Conservation (phyloP, 129 eudicot species). For the Flaveria ramosissima region DNA sequence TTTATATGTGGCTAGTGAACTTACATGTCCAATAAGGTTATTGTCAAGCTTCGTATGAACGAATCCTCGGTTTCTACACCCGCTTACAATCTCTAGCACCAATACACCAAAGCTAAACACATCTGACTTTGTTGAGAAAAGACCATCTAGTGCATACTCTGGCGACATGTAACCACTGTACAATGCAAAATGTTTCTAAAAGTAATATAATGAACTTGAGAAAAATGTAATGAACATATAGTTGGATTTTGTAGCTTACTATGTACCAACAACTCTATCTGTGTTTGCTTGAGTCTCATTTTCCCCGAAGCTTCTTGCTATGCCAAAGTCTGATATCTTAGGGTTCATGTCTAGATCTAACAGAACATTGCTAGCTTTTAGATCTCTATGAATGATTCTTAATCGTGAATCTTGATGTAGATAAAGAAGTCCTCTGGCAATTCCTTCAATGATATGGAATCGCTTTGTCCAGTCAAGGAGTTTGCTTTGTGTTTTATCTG, state of each 20-base stretch:
- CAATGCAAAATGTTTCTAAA: background rate
- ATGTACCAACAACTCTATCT: conserved; percentile 13
- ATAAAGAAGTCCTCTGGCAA: conserved; percentile 12
- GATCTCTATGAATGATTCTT: conserved; percentile 20
- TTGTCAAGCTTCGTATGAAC: background rate
- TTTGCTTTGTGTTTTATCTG: conserved; percentile 4
- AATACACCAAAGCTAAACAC: conserved; percentile 13
- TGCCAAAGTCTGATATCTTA: conserved; percentile 18
- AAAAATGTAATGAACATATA: background rate
- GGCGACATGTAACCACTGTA: conserved; percentile 9
- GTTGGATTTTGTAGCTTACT: background rate
- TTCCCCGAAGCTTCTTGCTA: conserved; percentile 14
- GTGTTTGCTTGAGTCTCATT: conserved; percentile 16
- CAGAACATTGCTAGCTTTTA: conserved; percentile 6
- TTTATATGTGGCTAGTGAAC: background rate
- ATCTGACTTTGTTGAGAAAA: conserved; percentile 6
- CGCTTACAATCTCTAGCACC: conserved; percentile 10
- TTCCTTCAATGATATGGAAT: conserved; percentile 13
- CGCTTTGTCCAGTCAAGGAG: conserved; percentile 1
- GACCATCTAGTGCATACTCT: conserved; percentile 1
- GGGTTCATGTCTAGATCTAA: conserved; percentile 11
- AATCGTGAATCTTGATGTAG: conserved; percentile 7
- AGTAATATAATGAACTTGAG: background rate
- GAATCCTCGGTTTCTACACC: conserved; percentile 2
- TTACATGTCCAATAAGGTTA: conserved; percentile 18